phyloP scores from a whole-genome alignment of 768 basidiomycete genomes.

The Serendipita indica region DNA sequence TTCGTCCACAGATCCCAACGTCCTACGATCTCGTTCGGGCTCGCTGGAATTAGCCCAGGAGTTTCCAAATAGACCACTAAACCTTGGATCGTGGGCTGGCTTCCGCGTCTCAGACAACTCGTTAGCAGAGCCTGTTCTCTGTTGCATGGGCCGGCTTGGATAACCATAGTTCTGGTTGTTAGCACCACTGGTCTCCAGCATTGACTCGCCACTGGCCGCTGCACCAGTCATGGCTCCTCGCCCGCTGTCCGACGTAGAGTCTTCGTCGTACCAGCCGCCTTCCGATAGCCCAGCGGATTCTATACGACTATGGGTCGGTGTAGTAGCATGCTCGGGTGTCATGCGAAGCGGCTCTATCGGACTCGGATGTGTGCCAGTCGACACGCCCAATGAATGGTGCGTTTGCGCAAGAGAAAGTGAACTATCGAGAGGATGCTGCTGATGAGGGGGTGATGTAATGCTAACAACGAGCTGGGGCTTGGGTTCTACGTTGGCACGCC shows the following conservation, averaged over 20 bases:
- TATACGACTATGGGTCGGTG: neutral
- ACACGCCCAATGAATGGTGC: too few relatives aligned
- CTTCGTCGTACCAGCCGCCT: neutral
- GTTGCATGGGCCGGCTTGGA: neutral
- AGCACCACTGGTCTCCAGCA: neutral
- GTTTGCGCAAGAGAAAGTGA: too few relatives aligned
- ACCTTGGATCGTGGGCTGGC: neutral
- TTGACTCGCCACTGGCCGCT: neutral
- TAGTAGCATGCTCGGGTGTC: neutral
- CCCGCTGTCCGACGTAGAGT: neutral
- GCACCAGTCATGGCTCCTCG: neutral
- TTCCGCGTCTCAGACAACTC: neutral
- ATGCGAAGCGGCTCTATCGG: neutral
- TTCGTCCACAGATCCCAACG: neutral
- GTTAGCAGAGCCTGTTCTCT: too few relatives aligned
- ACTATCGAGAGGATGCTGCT: too few relatives aligned
- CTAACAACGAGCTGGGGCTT: too few relatives aligned
- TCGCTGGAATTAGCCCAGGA: neutral
- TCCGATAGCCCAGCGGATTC: neutral
- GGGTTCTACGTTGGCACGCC: too few relatives aligned
- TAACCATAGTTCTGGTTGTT: conserved; percentile 2
- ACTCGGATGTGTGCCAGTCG: neutral
- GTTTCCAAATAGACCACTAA: neutral
- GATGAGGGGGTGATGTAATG: too few relatives aligned
- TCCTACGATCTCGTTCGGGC: neutral